Base-by-base conservation (phyloP, 441 rosid genomes). In the Erodium texanum region DNA sequence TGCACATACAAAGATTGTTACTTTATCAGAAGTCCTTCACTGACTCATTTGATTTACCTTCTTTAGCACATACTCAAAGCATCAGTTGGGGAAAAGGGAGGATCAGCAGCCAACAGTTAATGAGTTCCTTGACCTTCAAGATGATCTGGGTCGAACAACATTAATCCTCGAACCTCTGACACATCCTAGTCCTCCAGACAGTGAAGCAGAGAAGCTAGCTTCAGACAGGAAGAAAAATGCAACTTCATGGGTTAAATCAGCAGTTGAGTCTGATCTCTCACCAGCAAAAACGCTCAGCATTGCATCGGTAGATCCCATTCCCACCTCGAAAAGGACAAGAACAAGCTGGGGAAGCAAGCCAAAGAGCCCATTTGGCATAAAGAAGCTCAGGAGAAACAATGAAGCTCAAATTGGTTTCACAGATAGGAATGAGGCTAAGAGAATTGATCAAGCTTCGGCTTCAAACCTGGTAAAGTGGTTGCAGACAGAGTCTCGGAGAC, bases 11-110 rank as follows among this genome's bases (percentile, higher is more conserved):
- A 27, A 27, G 29, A 4, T 27, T 27, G 29, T 27, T 27, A 27
- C 29, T 27, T 1, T 27, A 27, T 1, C 29, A 27, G 1, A 27
- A 27, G 4, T 27, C 0, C 4, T 48, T 48, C 19, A 48, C 56
- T 48, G 6, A 48, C 20, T 50, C 58, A 50, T 50, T 50, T n/a
- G 20, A 50, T n/a, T n/a, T 16, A 7, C 58, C 36, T 50, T 2
- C 32, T 66, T 71, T 79, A 87, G 94, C 65, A 66, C 80, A 24
- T 89, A 82, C 76, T 84, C 97, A 18, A 87, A 89, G 80, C 84
- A 83, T 72, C 85, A n/a, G 43, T 77, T 70, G 24, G 68, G 67
- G 16, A 79, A 79, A 67, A 66, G 52, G 34, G 76, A 61, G 12
- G 84, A 80, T 50, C 82, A 79, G 54, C 76, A 83, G 36, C 77